Base-by-base conservation (phyloP, 331 rosid species). In the Acacia concinna region DNA sequence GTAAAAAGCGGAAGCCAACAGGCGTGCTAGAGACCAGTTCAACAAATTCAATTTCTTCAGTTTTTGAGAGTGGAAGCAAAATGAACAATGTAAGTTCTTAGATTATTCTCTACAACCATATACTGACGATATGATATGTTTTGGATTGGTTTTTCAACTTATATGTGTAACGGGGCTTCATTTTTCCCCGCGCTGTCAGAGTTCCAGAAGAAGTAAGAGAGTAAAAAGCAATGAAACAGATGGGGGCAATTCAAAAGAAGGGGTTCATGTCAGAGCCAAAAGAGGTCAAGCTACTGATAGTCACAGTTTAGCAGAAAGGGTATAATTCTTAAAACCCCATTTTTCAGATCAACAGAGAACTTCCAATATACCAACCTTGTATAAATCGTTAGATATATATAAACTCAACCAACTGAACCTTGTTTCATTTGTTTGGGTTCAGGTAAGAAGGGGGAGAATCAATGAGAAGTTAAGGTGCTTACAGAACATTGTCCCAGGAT, bases 301-400 rank as follows among this genome's bases (percentile, higher is more conserved):
- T 79, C 98, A 94, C 82, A 91, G 97, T 80, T 81, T 94, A 71
- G 94, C 98, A 71, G 98, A 94, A 85, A 94, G 98, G 93, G 98
- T 94, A 85, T 38, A 43, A 32, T 72, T 75, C 46, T 60, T 72
- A 20, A 21, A 54, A 66, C 49, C 37, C 17, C 54, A 11, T 49
- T 54, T 20, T 60, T 81, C 59, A 28, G 17, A 62, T 64, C 78
- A 60, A 79, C 27, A 37, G 49, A 72, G 15, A 47, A 72, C 25
- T 60, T 71, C 64, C 78, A 60, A 44, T 63, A 60, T 13, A 44
- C 15, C 31, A 62, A 62, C 23, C 23, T 30, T 31, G 21, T 62
- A 30, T 59, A 6, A 30, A 17, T 62, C 12, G 31, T 30, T 15
- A 62, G 2, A 28, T 60, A 30, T 5, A 6, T 20, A 60, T 5